Evolutionary conservation across 805 yeast genomes (phyloP), one percentile per base, ranked within the genome.

Genomic region (Saccharomycopsis olivae): DNA sequence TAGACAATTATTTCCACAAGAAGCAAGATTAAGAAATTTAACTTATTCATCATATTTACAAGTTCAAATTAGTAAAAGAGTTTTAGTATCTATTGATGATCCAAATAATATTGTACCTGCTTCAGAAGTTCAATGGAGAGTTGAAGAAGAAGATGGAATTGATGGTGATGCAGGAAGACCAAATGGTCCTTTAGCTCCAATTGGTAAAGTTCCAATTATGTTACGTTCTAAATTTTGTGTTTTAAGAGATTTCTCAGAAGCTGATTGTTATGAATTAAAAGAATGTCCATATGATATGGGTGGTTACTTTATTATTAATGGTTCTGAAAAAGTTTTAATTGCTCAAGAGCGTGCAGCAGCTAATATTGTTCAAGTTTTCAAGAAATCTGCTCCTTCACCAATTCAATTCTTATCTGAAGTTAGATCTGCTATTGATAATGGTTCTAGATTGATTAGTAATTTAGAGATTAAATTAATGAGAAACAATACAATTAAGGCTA

Each of bases 271-370:
- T 63, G 94, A 87, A 53, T 73, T 92, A 57, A 88, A 92, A 62
- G 99, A 92, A 64, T 92, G 99, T 65, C 98, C 98, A 24, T 92
- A 85, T 62, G 99, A 92, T 70, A 94, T 92, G 94, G 99, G 99
- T 61, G 99, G 99, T 47, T 92, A 92, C 62, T 92, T 92, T 58
- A 88, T 92, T 52, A 92, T 92, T 57, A 92, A 92, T 65, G 99
- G 99, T 53, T 86, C 96, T 16, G 99, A 92, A 60, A 92, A 92
- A 61, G 99, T 92, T 41, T 69, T 92, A 55, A 92, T 92, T 66
- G 99, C 99, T 24, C 99, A 92, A 65, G 99, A 92, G 64, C 77
- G 99, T 60, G 78, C 92, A 45, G 97, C 99, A 11, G 99, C 98
- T 36, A 92, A 92, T 58, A 92, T 92, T 50, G 98, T 92, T 29